Evolutionary conservation across 169 alveolate genomes (phyloP).

Genomic region (Theileria orientalis): DNA sequence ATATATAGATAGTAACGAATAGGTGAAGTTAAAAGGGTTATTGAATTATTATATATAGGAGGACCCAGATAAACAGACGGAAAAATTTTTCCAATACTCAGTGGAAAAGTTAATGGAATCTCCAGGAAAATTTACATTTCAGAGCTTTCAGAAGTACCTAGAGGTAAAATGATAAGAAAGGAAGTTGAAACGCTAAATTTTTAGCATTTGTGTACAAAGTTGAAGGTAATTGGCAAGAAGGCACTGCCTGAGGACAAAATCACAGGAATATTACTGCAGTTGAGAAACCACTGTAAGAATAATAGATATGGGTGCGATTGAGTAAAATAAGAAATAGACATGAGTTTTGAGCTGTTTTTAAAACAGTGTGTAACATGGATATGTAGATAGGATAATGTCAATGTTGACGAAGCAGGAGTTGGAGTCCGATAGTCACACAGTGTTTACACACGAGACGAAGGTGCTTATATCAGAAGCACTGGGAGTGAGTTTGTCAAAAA

Average conservation of each 20-base stretch:
- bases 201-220: conserved; percentile 47
- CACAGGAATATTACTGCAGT: conserved; percentile 48
- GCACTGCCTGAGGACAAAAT: conserved; percentile 51
- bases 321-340: conserved; percentile 33
- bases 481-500: background rate
- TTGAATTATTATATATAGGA: conserved; percentile 9
- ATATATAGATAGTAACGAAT: background rate
- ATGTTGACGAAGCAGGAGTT: conserved; percentile 67
- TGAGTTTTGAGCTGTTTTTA: background rate
- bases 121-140: conserved; percentile 64
- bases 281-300: conserved; percentile 58
- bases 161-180: conserved; percentile 14
- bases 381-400: conserved; percentile 64
- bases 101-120: conserved; percentile 53
- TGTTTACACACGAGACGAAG: conserved; percentile 71
- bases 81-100: conserved; percentile 53
- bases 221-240: conserved; percentile 54
- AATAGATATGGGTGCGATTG: conserved; percentile 27
- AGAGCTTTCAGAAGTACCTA: conserved; percentile 37
- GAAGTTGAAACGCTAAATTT: background rate
- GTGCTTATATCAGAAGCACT: conserved; percentile 61
- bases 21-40: background rate
- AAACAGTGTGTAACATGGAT: too few species aligned
- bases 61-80: conserved; percentile 50
- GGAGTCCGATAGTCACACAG: conserved; percentile 67